These are phyloP conservation scores for Alnus rubra DNA, from an alignment of 306 rosid species.

Conservation along the genomic window DNA sequence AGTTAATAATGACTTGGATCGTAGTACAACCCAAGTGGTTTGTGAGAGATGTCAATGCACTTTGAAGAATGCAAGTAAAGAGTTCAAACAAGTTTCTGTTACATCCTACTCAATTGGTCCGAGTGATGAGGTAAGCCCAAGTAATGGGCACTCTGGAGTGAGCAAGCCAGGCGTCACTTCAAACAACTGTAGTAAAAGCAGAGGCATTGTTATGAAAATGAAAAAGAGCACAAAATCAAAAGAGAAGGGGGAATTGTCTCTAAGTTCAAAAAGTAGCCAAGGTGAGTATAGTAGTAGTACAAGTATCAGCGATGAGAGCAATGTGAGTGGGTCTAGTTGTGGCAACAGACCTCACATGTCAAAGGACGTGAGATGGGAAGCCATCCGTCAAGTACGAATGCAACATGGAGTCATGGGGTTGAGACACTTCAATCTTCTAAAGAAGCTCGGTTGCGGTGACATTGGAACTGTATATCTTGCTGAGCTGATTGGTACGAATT, in stretches of 20 bases:
- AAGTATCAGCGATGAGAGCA: conserved; percentile 92
- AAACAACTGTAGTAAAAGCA: conserved; percentile 40
- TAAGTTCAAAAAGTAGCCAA: conserved; percentile 93
- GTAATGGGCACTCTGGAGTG: conserved; percentile 34
- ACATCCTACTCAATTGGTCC: conserved; percentile 33
- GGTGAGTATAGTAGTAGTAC: conserved; percentile 95
- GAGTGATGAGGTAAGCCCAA: conserved; percentile 40
- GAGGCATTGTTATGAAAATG: conserved; percentile 37
- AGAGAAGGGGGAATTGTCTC: conserved; percentile 85
- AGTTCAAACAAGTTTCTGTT: conserved; percentile 38
- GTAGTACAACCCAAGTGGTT: conserved; percentile 49
- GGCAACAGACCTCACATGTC: conserved; percentile 99
- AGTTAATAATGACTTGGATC: conserved; percentile 43
- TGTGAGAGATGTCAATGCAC: conserved; percentile 87
- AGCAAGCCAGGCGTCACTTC: conserved; percentile 42
- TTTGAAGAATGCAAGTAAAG: conserved; percentile 46
- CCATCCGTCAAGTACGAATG: conserved; percentile 62
- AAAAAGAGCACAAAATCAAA: conserved; percentile 54
- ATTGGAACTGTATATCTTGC: conserved; percentile 98
- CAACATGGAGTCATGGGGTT: conserved; percentile 74
- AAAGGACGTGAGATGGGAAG: conserved; percentile 94
- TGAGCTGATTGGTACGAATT: conserved; percentile 71
- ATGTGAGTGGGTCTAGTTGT: conserved; percentile 74
- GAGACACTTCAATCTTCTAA: conserved; percentile 83
- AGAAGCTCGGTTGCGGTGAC: conserved; percentile 98